Evolutionary conservation across 2,329 filamentous ascomycete species (phyloP), one percentile per base, ranked within the genome.

Genomic region (Clarireedia hainanense): DNA sequence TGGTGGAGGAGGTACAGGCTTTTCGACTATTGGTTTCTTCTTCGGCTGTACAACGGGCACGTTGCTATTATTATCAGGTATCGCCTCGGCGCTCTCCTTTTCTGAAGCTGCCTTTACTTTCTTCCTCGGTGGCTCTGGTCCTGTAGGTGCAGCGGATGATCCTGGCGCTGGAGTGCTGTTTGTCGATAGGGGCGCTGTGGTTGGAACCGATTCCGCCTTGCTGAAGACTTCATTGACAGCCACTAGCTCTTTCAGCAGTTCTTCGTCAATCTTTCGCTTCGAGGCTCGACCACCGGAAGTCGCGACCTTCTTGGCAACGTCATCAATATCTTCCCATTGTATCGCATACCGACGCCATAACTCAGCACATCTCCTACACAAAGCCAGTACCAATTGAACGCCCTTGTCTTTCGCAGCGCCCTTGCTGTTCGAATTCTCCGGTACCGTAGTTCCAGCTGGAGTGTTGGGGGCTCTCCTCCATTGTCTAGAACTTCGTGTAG

Each of bases 271-370:
- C 68, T 88, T 89, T 57, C 89, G 84, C 73, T 94, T 95, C 83
- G 86, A 91, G 4, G 88, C 86, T 63, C 89, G 86, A 47, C 88
- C 88, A 45, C 90, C 89, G 47, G 85, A 83, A 61, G 87, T 83
- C 1, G 85, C 82, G 43, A 95, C 84, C 73, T 96, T 95, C 74
- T 91, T 95, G 40, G 86, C 83, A 39, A 96, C 81, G 65, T 97
- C 92, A 43, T 97, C 94, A 14, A 91, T 80, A 62, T 95, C 89
- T 71, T 97, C 94, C 84, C 90, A 99, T 63, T 95, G 89, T 59
- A 99, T 90, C 15, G 87, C 92, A 71, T 99, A 99, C 61, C 92
- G 89, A 50, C 94, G 86, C 94, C 94, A 99, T 7, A 99, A 76
- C 65, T 94, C 85, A 26, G 91, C 91, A 68, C 94, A 99, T 58